Percentiles rank a stretch among this genome's conserved stretches.
Evolutionary conservation across 345 rosid genomes (phyloP).

Genomic region (Theobroma cacao): DNA sequence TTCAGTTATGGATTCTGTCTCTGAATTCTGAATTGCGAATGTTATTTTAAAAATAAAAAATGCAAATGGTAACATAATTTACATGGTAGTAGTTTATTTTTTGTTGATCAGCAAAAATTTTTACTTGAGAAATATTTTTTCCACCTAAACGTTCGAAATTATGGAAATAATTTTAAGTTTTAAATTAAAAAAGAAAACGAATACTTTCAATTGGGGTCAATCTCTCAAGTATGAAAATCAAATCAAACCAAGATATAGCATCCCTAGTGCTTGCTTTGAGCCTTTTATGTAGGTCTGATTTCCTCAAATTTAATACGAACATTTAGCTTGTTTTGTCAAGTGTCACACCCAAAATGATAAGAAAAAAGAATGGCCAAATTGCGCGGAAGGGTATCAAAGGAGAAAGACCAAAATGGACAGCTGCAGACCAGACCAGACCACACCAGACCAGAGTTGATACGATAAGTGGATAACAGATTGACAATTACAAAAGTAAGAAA

Average conservation of each 20-base stretch:
- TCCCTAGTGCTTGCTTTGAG: neutral
- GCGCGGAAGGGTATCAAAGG: neutral
- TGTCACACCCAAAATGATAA: neutral
- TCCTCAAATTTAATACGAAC: neutral
- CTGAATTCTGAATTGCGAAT: too few relatives aligned
- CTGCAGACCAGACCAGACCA: neutral
- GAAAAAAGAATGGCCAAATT: too few relatives aligned
- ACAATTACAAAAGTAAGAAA: neutral
- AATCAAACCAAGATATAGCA: neutral
- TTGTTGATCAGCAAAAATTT: too few relatives aligned
- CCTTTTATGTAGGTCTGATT: neutral
- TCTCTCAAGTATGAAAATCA: too few relatives aligned
- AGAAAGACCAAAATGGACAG: neutral
- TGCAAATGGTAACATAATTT: too few relatives aligned
- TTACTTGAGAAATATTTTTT: too few relatives aligned
- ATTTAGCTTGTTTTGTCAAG: neutral
- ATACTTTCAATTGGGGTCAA: too few relatives aligned
- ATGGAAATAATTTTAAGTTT: too few relatives aligned
- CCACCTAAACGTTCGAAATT: too few relatives aligned
- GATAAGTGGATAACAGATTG: neutral
- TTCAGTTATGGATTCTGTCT: neutral
- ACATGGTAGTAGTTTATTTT: too few relatives aligned
- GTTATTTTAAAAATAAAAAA: too few relatives aligned
- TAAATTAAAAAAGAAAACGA: too few relatives aligned
- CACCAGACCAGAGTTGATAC: neutral